Percentiles rank a stretch among this genome's conserved stretches.
Evolutionary conservation across 257 asterid species (phyloP).

Genomic region (Verbena officinalis): DNA sequence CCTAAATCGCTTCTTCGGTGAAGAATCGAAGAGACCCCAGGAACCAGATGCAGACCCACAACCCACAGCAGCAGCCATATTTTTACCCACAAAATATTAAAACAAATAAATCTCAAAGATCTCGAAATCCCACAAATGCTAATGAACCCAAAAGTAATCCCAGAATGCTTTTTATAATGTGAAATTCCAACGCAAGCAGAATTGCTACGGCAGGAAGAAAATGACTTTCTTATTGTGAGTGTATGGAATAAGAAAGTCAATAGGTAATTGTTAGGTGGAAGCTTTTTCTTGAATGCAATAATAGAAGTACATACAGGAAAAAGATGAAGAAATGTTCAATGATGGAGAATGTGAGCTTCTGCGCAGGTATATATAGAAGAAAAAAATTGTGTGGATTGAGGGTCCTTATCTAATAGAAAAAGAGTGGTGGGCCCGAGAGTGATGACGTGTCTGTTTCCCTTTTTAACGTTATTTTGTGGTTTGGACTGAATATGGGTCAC

Average conservation of each 20-base stretch:
- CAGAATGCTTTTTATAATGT: not conserved
- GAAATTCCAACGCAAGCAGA: not conserved
- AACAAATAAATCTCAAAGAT: not conserved
- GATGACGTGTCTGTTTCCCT: conserved; percentile 17
- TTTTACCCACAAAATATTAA: not conserved
- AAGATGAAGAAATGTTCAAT: not conserved
- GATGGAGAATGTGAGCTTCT: not conserved
- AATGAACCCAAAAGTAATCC: not conserved
- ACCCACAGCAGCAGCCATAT: conserved; percentile 54
- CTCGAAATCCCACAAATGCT: not conserved
- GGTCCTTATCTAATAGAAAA: conserved; percentile 15
- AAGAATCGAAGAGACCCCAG: conserved; percentile 38
- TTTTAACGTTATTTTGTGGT: conserved; percentile 17
- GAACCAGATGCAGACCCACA: conserved; percentile 47
- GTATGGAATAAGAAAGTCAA: not conserved
- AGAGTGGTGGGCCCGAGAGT: not conserved
- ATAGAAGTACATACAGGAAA: not conserved
- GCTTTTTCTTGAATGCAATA: conserved; percentile 2
- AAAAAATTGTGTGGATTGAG: not conserved
- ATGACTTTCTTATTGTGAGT: not conserved
- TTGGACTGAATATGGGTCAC: not conserved
- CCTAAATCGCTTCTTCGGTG: conserved; percentile 34
- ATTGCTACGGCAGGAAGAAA: conserved; percentile 16
- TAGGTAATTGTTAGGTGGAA: not conserved
- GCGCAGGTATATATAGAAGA: not conserved